Conservation (phyloP, 2,329 filamentous ascomycete species). For the Laburnicola sp. region DNA sequence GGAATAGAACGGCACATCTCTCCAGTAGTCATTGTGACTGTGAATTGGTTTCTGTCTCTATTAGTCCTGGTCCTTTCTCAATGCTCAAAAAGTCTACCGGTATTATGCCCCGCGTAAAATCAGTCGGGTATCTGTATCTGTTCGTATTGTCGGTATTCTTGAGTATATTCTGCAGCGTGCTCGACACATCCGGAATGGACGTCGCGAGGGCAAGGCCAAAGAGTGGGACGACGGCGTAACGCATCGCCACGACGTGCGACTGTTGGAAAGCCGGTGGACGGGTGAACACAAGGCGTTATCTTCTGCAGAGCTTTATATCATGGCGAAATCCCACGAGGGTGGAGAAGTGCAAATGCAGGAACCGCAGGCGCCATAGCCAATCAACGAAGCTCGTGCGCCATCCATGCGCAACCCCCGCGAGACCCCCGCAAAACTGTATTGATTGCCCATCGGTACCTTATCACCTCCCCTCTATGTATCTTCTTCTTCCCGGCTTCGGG, state of each 20-base stretch:
- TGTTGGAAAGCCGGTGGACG: background rate
- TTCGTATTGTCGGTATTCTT: constrained; percentile 56
- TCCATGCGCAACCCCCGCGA: too few species aligned
- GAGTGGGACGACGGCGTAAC: constrained; percentile 19
- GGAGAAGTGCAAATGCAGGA: constrained; percentile 5
- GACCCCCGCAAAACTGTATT: background rate
- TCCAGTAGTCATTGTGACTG: constrained; percentile 65
- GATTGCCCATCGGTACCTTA: background rate
- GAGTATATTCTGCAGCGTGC: constrained; percentile 59
- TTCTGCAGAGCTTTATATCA: constrained; percentile 1
- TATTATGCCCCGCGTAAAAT: constrained; percentile 62
- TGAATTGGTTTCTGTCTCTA: constrained; percentile 54
- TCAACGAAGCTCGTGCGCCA: constrained; percentile 12
- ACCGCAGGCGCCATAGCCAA: constrained; percentile 11
- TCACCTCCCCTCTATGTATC: background rate
- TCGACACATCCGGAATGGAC: constrained; percentile 47
- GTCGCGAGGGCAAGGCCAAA: constrained; percentile 25
- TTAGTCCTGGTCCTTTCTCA: constrained; percentile 8
- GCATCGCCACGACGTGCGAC: constrained; percentile 25
- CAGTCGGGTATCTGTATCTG: constrained; percentile 63
- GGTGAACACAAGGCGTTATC: background rate
- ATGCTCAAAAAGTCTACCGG: constrained; percentile 49
- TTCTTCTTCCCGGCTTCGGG: too few species aligned
- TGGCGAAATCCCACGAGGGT: background rate
- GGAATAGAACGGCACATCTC: constrained; percentile 52